Base-by-base conservation (phyloP, 345 rosid species). In the Citropsis articulata region DNA sequence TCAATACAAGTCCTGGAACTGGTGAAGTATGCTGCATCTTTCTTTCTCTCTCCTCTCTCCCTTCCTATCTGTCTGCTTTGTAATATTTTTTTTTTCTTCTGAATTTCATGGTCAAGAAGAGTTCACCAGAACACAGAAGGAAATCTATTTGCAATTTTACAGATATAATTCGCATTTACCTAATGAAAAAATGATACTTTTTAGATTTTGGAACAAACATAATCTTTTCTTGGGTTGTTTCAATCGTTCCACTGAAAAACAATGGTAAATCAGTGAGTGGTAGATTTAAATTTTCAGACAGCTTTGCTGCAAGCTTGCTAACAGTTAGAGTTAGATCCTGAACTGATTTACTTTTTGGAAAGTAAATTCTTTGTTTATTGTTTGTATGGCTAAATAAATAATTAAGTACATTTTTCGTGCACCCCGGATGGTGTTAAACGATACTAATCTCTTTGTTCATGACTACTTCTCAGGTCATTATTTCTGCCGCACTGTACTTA, bases 1-100 rank as follows among this genome's bases (percentile, higher is more conserved):
- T 94, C 71, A 89, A 90, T 79, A 84, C 91, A 25, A 91, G 98
- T 84, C 98, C 98, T 59, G 99, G 98, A 65, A 79, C 91, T 66
- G 86, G 98, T 66, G 98, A 96, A 94, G 99, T 96, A 90, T 16
- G 74, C 62, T 68, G 65, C 21, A 31, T 77, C 64, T 64, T 64
- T 42, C 57, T 62, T 48, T 78, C 45, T 77, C 74, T 19, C 33
- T 71, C 13, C n/a, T 36, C 42, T 8, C 18, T 57, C 40, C 35
- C 7, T 8, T 28, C 38, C 13, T 73, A 18, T 28, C 16, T 3
- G 1, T 24, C 50, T 36, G 28, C 25, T 27, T 28, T 69, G 76
- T 27, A 31, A 50, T 59, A 22, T 12, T 21, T 60, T 69, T 45
- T 60, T 33, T 48, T 53, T 53, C 1, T 2, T 30, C 56, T 18